Evolutionary conservation across 495 filamentous ascomycete genomes (phyloP).

Genomic region (Immersiella caudata): DNA sequence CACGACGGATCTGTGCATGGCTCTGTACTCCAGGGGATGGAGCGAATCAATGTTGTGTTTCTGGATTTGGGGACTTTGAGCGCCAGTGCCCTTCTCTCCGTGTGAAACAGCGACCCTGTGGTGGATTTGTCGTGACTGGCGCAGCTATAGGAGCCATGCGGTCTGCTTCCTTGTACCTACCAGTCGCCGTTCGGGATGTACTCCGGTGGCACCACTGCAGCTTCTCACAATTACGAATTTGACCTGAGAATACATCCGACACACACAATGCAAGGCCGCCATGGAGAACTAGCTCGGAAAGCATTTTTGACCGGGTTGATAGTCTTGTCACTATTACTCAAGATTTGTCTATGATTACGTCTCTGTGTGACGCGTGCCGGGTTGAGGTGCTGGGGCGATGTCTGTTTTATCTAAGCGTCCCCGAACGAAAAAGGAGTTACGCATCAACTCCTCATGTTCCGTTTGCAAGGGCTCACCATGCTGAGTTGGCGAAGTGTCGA

Average conservation of each 20-base stretch:
- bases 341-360: not conserved
- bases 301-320: not conserved
- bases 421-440: not conserved
- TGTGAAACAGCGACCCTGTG: not conserved
- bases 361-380: not conserved
- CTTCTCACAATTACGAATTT: not conserved
- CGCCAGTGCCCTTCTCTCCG: not conserved
- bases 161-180: not conserved
- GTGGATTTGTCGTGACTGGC: not conserved
- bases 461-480: too few species aligned
- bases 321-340: not conserved
- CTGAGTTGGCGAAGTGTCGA: too few species aligned
- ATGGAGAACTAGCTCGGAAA: not conserved
- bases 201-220: not conserved
- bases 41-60: not conserved
- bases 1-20: constrained; percentile 2
- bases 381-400: not conserved
- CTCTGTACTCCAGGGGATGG: not conserved
- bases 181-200: not conserved
- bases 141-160: not conserved
- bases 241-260: not conserved
- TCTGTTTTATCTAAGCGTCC: not conserved
- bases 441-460: too few species aligned
- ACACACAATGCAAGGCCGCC: not conserved
- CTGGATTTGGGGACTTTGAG: not conserved